Conservation (phyloP, 306 rosid species). For the Fagus crenata region DNA sequence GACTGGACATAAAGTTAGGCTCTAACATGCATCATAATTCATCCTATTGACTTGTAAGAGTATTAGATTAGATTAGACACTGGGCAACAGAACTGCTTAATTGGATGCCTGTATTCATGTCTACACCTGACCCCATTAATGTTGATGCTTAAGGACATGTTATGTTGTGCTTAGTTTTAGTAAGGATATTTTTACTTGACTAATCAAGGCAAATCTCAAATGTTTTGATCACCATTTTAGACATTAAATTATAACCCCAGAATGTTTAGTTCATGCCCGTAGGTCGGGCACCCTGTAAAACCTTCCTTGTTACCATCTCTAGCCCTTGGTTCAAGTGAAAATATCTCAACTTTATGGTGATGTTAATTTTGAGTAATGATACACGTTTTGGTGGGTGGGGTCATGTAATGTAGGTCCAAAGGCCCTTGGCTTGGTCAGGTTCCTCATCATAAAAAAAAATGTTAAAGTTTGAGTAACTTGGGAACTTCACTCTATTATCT, state of each 20-base stretch:
- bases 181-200: not conserved
- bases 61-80: not conserved
- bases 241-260: not conserved
- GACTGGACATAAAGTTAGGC: slow-evolving; percentile 1
- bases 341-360: not conserved
- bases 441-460: no score
- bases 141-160: slow-evolving; percentile 7
- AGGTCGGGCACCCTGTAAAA: not conserved
- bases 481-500: not conserved
- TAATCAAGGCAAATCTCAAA: not conserved
- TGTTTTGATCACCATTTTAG: not conserved
- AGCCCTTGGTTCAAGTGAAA: not conserved
- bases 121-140: not conserved
- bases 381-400: no score
- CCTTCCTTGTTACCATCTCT: not conserved
- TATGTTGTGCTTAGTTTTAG: not conserved
- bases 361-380: not conserved
- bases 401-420: no score
- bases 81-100: not conserved
- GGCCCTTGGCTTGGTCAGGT: no score
- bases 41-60: not conserved
- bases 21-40: not conserved
- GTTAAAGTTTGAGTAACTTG: not conserved
- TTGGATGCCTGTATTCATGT: not conserved
- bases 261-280: not conserved